These are phyloP conservation scores for Neonectria ditissima DNA, from an alignment of 2,329 filamentous ascomycete species.

Conservation along the genomic window DNA sequence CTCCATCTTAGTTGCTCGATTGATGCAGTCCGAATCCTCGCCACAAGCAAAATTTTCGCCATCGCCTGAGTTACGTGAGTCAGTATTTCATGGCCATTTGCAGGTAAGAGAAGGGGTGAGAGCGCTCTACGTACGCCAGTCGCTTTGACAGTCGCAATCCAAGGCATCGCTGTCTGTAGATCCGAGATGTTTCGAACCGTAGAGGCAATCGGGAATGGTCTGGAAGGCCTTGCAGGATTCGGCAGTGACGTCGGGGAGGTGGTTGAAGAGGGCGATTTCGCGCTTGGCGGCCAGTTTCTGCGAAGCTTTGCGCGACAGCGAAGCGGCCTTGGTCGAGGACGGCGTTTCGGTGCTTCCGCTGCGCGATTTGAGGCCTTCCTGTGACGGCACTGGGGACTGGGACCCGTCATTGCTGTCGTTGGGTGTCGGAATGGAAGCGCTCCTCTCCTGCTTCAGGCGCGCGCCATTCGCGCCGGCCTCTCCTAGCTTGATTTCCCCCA, in stretches of 20 bases:
- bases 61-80: conserved; percentile 58
- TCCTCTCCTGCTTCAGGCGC: conserved; percentile 56
- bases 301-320: conserved; percentile 78
- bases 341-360: conserved; percentile 62
- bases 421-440: conserved; percentile 54
- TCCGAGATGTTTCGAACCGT: conserved; percentile 91
- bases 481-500: conserved; percentile 60
- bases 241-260: conserved; percentile 81
- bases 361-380: conserved; percentile 59
- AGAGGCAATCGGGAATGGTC: conserved; percentile 86
- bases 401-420: conserved; percentile 43
- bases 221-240: conserved; percentile 83
- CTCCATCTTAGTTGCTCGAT: conserved; percentile 97
- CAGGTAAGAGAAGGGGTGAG: neutral
- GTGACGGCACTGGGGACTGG: conserved; percentile 57
- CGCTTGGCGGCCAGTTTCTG: conserved; percentile 73
- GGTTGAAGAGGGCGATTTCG: conserved; percentile 74
- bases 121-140: conserved; percentile 81
- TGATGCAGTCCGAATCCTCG: conserved; percentile 98
- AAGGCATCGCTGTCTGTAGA: conserved; percentile 89
- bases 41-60: conserved; percentile 86
- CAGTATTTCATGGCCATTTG: conserved; percentile 19
- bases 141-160: conserved; percentile 94
- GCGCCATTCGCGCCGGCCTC: conserved; percentile 53
- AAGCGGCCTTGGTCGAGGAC: conserved; percentile 70